Evolutionary conservation across 2,329 filamentous ascomycete species (phyloP), one percentile per base, ranked within the genome.

Genomic region (Diaporthe caulivora): DNA sequence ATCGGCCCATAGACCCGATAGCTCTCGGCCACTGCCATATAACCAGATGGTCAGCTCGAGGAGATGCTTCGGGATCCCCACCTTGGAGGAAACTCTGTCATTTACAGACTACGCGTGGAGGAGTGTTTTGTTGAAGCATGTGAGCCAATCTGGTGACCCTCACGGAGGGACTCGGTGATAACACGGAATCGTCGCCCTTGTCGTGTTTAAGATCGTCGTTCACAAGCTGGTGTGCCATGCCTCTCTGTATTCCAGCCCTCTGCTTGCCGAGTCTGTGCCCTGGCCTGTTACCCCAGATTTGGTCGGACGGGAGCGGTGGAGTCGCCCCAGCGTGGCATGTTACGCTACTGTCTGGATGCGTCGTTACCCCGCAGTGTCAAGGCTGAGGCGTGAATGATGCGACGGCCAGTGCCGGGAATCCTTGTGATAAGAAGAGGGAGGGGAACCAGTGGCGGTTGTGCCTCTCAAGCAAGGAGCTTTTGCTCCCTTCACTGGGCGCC

Each of bases 241-340:
- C 47, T n/a, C n/a, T 24, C 21, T n/a, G 58, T 24, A 29, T 18
- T 44, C 9, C 44, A n/a, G 57, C 42, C 29, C 34, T 51, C 44
- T 51, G 29, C 29, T 37, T 51, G 44, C 44, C 44, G 62, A 65
- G 62, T 31, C n/a, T 53, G 58, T 44, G 37, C 24, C 62, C 47
- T 40, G 62, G 62, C 29, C 17, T 24, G 31, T 55, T 73, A 60
- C 71, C 71, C 71, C 71, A 40, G 71, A 62, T 73, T 73, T 62
- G 24, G 44, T 68, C 42, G 40, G 54, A 71, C 64, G 71, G 71
- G 57, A 73, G 65, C 71, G 57, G 65, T 69, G 71, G 71, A 69
- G 64, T 31, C 37, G 65, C 55, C 55, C 54, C 44, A 44, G 68
- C 68, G 54, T 60, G 42, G 49, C 60, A 57, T 70, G 42, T 58